phyloP scores from a whole-genome alignment of 192 early-diverging fungal genomes.

The Backusella macrospora region DNA sequence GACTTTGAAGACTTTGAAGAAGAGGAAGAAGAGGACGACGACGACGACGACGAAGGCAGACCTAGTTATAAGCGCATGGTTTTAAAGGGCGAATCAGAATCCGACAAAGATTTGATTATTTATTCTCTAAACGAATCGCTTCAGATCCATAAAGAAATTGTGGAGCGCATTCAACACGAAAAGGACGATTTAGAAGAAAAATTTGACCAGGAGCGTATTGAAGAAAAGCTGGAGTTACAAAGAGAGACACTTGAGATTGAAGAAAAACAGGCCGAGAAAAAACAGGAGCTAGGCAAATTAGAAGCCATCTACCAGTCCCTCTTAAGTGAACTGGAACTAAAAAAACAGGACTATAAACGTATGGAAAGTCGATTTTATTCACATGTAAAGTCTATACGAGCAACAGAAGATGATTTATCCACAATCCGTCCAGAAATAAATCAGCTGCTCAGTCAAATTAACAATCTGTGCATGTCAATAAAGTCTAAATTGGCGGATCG shows the following conservation, averaged over 20 bases:
- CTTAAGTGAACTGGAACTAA: constrained; percentile 17
- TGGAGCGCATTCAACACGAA: constrained; percentile 25
- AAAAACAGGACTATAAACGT: constrained; percentile 17
- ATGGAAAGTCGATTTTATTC: constrained; percentile 28
- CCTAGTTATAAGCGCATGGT: constrained; percentile 8
- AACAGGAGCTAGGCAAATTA: neutral
- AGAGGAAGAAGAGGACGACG: neutral
- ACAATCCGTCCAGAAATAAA: constrained; percentile 17
- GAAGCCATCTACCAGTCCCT: constrained; percentile 19
- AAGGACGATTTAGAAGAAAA: constrained; percentile 22
- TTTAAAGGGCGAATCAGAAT: constrained; percentile 24
- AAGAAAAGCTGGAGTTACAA: constrained; percentile 9
- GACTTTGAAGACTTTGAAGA: no score
- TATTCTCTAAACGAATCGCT: constrained; percentile 31
- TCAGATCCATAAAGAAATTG: constrained; percentile 30
- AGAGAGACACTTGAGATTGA: constrained; percentile 13
- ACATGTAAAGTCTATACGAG: constrained; percentile 20
- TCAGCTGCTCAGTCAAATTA: constrained; percentile 26
- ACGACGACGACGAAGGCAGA: neutral
- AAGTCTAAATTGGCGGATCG: constrained; percentile 16
- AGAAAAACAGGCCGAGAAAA: constrained; percentile 16
- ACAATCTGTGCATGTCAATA: constrained; percentile 28
- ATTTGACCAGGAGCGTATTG: neutral
- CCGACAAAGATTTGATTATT: constrained; percentile 29
- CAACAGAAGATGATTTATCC: constrained; percentile 21